Conservation (phyloP, 1,284 basidiomycete genomes). For the Lignosus rhinocerotis region DNA sequence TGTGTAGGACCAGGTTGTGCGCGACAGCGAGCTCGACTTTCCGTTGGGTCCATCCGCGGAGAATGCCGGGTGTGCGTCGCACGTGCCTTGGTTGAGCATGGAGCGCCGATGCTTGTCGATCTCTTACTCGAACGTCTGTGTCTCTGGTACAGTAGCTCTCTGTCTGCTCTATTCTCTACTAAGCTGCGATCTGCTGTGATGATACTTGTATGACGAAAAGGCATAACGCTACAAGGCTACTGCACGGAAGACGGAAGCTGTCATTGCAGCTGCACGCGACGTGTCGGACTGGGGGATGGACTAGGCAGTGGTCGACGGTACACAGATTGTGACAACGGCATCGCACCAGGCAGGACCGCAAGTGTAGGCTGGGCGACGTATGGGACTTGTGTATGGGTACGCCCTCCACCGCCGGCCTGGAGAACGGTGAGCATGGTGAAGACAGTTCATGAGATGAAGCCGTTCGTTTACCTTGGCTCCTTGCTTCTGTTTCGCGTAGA, state of each 20-base stretch:
- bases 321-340: not conserved
- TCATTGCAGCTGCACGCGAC: not conserved
- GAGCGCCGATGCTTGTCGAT: not conserved
- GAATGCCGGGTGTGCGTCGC: conserved; percentile 17
- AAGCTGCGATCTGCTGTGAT: not conserved
- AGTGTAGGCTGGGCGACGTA: not conserved
- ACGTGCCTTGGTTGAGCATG: conserved; percentile 3
- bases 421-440: not conserved
- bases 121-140: no score
- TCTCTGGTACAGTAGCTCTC: no score
- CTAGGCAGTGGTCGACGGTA: conserved; percentile 21
- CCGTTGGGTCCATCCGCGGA: conserved; percentile 17
- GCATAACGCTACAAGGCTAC: not conserved
- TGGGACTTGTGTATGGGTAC: not conserved
- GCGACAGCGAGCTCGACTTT: conserved; percentile 25
- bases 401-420: not conserved
- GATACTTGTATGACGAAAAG: not conserved
- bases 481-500: conserved; percentile 70
- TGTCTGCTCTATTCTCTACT: no score
- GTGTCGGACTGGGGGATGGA: conserved; percentile 13
- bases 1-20: conserved; percentile 23
- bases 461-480: conserved; percentile 34
- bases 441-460: not conserved
- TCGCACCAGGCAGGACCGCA: conserved; percentile 8
- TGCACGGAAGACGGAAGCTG: not conserved